Conservation (phyloP, 1,284 basidiomycete genomes). For the Entoloma clypeatum region DNA sequence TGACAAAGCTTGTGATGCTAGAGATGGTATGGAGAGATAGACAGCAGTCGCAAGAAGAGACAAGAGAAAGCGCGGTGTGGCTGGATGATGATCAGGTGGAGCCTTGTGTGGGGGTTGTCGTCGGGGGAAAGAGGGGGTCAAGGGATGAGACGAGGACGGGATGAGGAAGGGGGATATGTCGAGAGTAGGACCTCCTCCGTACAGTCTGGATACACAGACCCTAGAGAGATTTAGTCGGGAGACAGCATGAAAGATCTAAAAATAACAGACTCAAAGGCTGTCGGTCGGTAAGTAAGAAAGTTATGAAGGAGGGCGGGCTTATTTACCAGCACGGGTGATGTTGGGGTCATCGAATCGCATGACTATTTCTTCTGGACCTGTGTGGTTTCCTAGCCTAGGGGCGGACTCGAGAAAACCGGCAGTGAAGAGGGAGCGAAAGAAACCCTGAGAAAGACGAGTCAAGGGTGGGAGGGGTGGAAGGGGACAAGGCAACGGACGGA, state of each 20-base stretch:
- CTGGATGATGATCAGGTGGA: conserved; percentile 62
- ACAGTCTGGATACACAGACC: conserved; percentile 78
- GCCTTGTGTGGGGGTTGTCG: conserved; percentile 28
- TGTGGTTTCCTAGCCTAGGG: conserved; percentile 24
- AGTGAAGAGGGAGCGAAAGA: conserved; percentile 82
- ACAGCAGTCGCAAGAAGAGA: conserved; percentile 84
- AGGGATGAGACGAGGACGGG: conserved; percentile 62
- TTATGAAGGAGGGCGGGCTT: conserved; percentile 22
- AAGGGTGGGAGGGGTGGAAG: neutral
- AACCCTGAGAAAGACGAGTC: conserved; percentile 49
- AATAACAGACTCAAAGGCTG: conserved; percentile 59
- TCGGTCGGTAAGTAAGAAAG: conserved; percentile 7
- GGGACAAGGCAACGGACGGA: conserved; percentile 47
- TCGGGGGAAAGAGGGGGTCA: conserved; percentile 60
- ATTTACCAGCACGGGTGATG: conserved; percentile 80
- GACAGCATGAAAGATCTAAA: conserved; percentile 6
- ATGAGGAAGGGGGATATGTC: conserved; percentile 63
- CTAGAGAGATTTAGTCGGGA: conserved; percentile 37
- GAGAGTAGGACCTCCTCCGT: conserved; percentile 80
- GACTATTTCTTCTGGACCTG: conserved; percentile 46
- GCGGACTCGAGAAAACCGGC: conserved; percentile 73
- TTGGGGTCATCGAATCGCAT: conserved; percentile 81
- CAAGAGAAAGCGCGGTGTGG: conserved; percentile 78
- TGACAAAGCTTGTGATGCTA: conserved; percentile 73
- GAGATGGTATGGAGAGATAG: conserved; percentile 79